Percentiles rank a stretch among this genome's conserved stretches.
phyloP scores from a whole-genome alignment of 2,329 filamentous ascomycete genomes.

The Paracorniculantispora psalliotae region DNA sequence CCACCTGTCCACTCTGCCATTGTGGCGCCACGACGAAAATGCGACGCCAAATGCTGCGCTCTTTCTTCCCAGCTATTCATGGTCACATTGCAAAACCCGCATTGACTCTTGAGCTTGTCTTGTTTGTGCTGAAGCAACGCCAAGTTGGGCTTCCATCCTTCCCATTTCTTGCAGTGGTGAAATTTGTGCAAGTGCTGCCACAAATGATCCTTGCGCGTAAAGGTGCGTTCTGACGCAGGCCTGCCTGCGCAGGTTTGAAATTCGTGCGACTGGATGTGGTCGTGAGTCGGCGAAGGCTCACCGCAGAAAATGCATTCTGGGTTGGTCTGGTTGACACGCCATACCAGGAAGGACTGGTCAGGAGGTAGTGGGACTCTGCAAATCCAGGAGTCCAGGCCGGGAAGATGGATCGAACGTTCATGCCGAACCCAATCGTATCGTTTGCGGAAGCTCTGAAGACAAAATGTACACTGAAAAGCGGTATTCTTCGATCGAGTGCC shows the following conservation, averaged over 20 bases:
- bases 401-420: conserved; percentile 45
- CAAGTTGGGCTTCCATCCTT: conserved; percentile 43
- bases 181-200: conserved; percentile 39
- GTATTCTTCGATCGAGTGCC: conserved; percentile 14
- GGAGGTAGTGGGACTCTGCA: conserved; percentile 38
- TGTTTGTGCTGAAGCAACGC: conserved; percentile 27
- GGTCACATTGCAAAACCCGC: conserved; percentile 25
- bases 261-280: conserved; percentile 36
- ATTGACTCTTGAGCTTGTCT: conserved; percentile 23
- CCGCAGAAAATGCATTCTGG: conserved; percentile 38
- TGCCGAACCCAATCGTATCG: conserved; percentile 42
- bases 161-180: conserved; percentile 40
- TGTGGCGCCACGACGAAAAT: conserved; percentile 26
- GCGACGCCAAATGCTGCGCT: conserved; percentile 24
- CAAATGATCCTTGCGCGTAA: conserved; percentile 38
- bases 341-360: conserved; percentile 39
- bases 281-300: conserved; percentile 25
- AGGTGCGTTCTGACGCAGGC: conserved; percentile 35
- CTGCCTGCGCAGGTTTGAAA: conserved; percentile 47
- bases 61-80: conserved; percentile 26
- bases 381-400: conserved; percentile 40
- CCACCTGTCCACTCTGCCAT: conserved; percentile 20
- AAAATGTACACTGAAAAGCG: conserved; percentile 35
- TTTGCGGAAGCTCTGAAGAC: conserved; percentile 33
- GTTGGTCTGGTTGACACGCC: conserved; percentile 42